Evolutionary conservation across 768 basidiomycete genomes (phyloP), one percentile per base, ranked within the genome.

Genomic region (Dentipellis sp.): DNA sequence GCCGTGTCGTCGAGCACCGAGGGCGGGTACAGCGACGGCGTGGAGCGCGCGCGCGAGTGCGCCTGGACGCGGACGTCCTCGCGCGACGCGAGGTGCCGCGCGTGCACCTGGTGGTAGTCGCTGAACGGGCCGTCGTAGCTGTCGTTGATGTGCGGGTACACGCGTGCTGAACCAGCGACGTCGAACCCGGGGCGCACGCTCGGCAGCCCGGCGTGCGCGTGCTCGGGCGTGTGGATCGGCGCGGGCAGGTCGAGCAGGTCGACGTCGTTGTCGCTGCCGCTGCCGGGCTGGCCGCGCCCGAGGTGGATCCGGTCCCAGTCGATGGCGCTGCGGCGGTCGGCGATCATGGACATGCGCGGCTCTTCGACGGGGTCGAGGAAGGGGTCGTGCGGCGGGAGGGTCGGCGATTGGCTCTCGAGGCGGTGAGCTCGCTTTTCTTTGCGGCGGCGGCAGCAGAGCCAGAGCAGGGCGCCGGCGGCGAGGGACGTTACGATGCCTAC

Each of bases 401-500:
- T 40, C 56, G 61, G 40, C 55, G 64, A 39, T 58, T 64, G 58
- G 60, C 67, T 38, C 60, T 36, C 47, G 21, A 60, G 49, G 11
- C 22, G 34, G 38, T 7, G 19, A 10, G 9, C 46, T 14, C 45
- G 45, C 4, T 21, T 8, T 40, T 65, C 68, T 42, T 74, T 72
- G 50, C 70, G 77, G 9, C 72, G 72, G 35, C 73, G 76, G 47
- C 75, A 55, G 48, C 74, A 68, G 45, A 73, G 64, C 64, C 77
- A 75, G 17, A 77, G 61, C n/a, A 76, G 59, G 9, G 75, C 76
- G 9, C 77, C 67, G 8, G 75, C 61, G 21, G 83, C 59, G 0
- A 73, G 74, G 1, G 78, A 75, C 5, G 76, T 71, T 38, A 77
- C 69, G 19, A 91, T 64, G 7, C 84, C 88, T 45, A 85, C 76